Conservation (phyloP, 2,329 filamentous ascomycete species). For the Xylariaceae sp. region DNA sequence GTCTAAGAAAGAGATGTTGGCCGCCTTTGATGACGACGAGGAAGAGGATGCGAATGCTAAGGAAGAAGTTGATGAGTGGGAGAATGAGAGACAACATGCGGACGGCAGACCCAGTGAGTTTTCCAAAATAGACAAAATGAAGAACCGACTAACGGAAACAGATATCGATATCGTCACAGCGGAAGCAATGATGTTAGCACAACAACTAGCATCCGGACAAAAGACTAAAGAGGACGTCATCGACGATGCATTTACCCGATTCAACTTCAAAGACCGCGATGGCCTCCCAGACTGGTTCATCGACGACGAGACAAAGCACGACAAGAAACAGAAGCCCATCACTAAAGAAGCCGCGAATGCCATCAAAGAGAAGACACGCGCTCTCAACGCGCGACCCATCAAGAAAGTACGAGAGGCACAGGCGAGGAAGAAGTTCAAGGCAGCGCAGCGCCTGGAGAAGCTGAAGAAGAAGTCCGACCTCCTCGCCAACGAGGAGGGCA, state of each 20-base stretch:
- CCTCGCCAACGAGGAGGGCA: slow-evolving; percentile 80
- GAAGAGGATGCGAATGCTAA: slow-evolving; percentile 58
- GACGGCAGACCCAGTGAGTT: slow-evolving; percentile 59
- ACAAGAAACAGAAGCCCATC: slow-evolving; percentile 82
- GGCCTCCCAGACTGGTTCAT: slow-evolving; percentile 97
- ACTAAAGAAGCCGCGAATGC: slow-evolving; percentile 83
- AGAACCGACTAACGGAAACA: slow-evolving; percentile 30
- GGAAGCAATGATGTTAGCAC: slow-evolving; percentile 96
- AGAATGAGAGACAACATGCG: slow-evolving; percentile 58
- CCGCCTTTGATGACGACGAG: slow-evolving; percentile 34
- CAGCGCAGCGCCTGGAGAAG: slow-evolving; percentile 86
- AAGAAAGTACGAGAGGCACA: slow-evolving; percentile 98
- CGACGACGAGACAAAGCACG: slow-evolving; percentile 83
- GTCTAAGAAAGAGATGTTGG: slow-evolving; percentile 16
- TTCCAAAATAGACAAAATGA: background rate
- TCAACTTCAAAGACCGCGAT: slow-evolving; percentile 83
- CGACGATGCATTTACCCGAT: slow-evolving; percentile 92
- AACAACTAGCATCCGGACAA: slow-evolving; percentile 82
- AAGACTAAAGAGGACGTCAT: slow-evolving; percentile 74
- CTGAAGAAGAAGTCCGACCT: slow-evolving; percentile 95
- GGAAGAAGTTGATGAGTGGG: slow-evolving; percentile 55
- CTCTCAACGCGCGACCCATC: slow-evolving; percentile 38
- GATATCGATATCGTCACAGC: slow-evolving; percentile 99
- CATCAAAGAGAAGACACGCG: slow-evolving; percentile 90
- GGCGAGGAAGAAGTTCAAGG: slow-evolving; percentile 94